Percentiles rank a stretch among this genome's conserved stretches.
phyloP scores from a whole-genome alignment of 2,329 filamentous ascomycete species.

The Massarina eburnea region DNA sequence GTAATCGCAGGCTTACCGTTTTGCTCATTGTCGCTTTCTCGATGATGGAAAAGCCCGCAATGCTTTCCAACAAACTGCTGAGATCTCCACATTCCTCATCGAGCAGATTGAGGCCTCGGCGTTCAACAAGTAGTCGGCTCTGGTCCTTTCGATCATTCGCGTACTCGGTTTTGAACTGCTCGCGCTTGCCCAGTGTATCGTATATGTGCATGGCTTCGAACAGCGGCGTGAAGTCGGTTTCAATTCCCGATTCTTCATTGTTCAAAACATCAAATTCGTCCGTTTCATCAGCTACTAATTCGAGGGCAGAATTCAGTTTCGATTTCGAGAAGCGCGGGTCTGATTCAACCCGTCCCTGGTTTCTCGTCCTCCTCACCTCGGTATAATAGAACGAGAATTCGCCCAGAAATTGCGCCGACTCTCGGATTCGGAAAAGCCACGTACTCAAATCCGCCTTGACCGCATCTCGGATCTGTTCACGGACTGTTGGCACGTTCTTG shows the following conservation, averaged over 20 bases:
- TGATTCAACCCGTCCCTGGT: conserved; percentile 78
- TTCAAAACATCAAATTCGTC: conserved; percentile 95
- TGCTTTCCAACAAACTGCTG: conserved; percentile 89
- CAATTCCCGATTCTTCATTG: conserved; percentile 78
- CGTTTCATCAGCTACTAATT: conserved; percentile 90
- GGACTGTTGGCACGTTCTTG: conserved; percentile 88
- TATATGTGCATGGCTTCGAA: conserved; percentile 97
- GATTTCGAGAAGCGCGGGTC: conserved; percentile 77
- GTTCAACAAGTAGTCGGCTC: conserved; percentile 80
- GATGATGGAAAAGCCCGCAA: conserved; percentile 94
- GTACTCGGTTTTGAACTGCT: conserved; percentile 89
- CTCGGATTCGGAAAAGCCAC: conserved; percentile 92
- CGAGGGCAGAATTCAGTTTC: conserved; percentile 92
- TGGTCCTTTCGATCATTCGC: conserved; percentile 87
- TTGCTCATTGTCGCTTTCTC: conserved; percentile 91
- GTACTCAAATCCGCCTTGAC: conserved; percentile 97
- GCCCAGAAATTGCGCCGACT: conserved; percentile 92
- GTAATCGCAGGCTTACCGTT: conserved; percentile 76
- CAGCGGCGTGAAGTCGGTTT: conserved; percentile 90
- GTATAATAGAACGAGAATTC: conserved; percentile 98
- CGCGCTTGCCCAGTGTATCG: conserved; percentile 86
- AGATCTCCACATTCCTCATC: conserved; percentile 83
- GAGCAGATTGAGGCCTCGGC: conserved; percentile 71
- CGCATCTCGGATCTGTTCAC: conserved; percentile 90
- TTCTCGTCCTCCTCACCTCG: conserved; percentile 77